Evolutionary conservation across 148 eudicot species (phyloP), one percentile per base, ranked within the genome.

Genomic region (Agrostemma githago): DNA sequence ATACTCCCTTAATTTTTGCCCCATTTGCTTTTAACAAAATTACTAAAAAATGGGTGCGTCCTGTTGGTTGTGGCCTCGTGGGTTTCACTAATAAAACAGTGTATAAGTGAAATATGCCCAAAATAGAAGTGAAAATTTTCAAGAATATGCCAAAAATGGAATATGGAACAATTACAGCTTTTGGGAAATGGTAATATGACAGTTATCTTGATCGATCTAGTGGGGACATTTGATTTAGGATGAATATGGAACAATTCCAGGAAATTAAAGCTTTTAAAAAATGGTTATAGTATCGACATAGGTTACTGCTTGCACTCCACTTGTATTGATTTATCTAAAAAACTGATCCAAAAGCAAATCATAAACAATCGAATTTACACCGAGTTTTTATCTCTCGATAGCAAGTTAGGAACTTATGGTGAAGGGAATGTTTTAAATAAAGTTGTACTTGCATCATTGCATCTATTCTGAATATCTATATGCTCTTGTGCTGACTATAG

Each of bases 391-490:
- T 63, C n/a, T 38, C 16, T 6, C 4, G 42, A 34, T 11, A 63
- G 67, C 26, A 66, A 44, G 2, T 10, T 66, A 63, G 67, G 51
- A 66, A 20, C 5, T 10, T 66, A 2, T 71, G 64, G 15, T 39
- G 48, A 38, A n/a, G 51, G 34, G 48, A 57, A 40, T 39, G n/a
- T 41, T 6, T 26, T 8, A 39, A 68, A 38, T 20, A 12, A 44
- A 43, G 20, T 44, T 44, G 37, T 44, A 4, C 51, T 46, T 68
- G 39, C 40, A 20, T 48, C 12, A 26, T 46, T 68, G 39, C 40
- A 20, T 48, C 12, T 68, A 5, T 68, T 68, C 72, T 68, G 59
- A 54, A 21, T 12, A 72, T 65, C 38, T 14, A 54, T 53, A 19
- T 4, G 74, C 20, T 44, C 40, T 37, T 17, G 9, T 61, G 62